phyloP scores from a whole-genome alignment of 176 grass and related monocot species.

The Ensete glaucum region DNA sequence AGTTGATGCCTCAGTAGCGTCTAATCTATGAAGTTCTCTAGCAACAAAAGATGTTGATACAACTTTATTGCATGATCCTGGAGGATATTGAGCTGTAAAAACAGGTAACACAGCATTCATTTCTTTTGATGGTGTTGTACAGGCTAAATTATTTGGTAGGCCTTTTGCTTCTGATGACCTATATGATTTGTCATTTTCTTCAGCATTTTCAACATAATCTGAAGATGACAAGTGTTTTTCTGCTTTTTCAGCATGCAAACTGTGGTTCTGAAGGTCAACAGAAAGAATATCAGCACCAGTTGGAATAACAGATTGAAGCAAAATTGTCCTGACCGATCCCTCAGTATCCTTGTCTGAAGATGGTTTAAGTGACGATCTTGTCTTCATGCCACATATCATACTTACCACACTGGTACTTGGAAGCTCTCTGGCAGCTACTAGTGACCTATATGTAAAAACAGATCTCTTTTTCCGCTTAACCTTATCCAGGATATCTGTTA shows the following conservation, averaged over 20 bases:
- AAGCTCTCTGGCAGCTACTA: background rate
- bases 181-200: background rate
- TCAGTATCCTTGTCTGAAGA: background rate
- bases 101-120: slow-evolving; percentile 21
- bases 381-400: background rate
- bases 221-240: slow-evolving; percentile 8
- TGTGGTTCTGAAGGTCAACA: slow-evolving; percentile 7
- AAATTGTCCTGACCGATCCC: background rate
- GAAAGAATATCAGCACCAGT: background rate
- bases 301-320: background rate
- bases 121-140: slow-evolving; percentile 26
- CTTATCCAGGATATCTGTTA: slow-evolving; percentile 27
- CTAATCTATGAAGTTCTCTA: slow-evolving; percentile 43
- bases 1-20: slow-evolving; percentile 30
- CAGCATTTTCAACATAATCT: slow-evolving; percentile 3
- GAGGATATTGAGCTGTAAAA: slow-evolving; percentile 20
- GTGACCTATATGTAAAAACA: slow-evolving; percentile 15
- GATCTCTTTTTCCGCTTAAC: slow-evolving; percentile 28
- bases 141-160: slow-evolving; percentile 18
- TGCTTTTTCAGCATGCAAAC: slow-evolving; percentile 18
- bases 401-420: background rate
- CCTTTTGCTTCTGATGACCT: slow-evolving; percentile 19
- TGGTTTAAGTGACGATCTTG: slow-evolving; percentile 6
- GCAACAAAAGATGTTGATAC: slow-evolving; percentile 28
- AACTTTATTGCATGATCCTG: slow-evolving; percentile 26